A percentile compares a stretch with the other conserved stretches of the same genome.
Evolutionary conservation across 129 eudicot species (phyloP).

Genomic region (Kitagawia praeruptora): DNA sequence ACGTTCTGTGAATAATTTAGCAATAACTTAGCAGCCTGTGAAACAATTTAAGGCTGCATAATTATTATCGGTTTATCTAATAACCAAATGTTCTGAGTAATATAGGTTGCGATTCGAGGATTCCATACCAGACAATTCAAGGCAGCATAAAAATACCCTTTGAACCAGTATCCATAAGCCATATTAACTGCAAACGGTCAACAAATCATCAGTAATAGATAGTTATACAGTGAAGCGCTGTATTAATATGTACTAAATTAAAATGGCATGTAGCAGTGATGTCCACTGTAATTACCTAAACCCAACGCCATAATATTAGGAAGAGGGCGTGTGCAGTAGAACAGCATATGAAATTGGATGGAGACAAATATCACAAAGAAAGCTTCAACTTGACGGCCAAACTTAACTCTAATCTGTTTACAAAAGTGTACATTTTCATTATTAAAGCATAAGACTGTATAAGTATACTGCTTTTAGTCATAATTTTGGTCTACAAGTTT

Average conservation of each 20-base stretch:
- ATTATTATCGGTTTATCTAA: not conserved
- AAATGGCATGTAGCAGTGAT: not conserved
- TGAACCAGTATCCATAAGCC: slow-evolving; percentile 86
- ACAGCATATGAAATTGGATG: slow-evolving; percentile 82
- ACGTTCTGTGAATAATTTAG: not conserved
- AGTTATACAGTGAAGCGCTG: not conserved
- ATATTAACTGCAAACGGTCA: slow-evolving; percentile 54
- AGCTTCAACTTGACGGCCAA: slow-evolving; percentile 84
- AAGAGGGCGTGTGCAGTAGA: slow-evolving; percentile 97
- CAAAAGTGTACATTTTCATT: slow-evolving; percentile 6
- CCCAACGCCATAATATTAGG: slow-evolving; percentile 94
- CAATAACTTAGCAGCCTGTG: not conserved
- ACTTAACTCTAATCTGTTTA: slow-evolving; percentile 72
- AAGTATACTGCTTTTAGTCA: not conserved
- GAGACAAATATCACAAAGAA: slow-evolving; percentile 78
- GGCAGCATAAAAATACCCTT: slow-evolving; percentile 64
- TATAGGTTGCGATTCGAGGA: not conserved
- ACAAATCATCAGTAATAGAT: slow-evolving; percentile 9
- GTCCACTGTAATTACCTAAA: slow-evolving; percentile 47
- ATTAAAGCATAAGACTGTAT: not conserved
- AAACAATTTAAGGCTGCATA: not conserved
- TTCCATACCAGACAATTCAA: slow-evolving; percentile 69
- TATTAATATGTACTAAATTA: not conserved
- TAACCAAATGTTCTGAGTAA: not conserved
- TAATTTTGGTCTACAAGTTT: not conserved